Evolutionary conservation across 768 basidiomycete genomes (phyloP), one percentile per base, ranked within the genome.

Genomic region (Mycena polygramma): DNA sequence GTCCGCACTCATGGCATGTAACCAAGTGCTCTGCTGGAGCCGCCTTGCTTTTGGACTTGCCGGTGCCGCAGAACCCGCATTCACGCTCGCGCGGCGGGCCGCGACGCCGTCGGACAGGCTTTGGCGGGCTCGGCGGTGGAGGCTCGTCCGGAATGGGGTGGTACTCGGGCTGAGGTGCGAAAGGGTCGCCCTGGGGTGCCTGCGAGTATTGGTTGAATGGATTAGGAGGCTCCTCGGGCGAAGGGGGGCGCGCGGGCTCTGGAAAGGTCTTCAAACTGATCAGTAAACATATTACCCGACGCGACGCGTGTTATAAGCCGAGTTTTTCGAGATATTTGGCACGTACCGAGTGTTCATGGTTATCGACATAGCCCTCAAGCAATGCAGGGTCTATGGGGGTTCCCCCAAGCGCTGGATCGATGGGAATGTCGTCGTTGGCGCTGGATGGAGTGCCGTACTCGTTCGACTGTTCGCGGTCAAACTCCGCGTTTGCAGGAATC

Each of bases 161-260:
- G 82, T 84, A 91, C 64, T 87, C 79, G 66, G 83, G 82, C 72
- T 88, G 90, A 53, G 90, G 92, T 63, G 92, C 91, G 77, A 94
- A 94, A 46, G 93, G 93, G 81, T 94, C 94, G 69, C 94, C 93
- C 75, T 93, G 91, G 19, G 94, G 93, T 26, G 89, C 92, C 78
- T 92, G 88, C 45, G 90, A 87, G 76, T 92, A 93, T 68, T 89
- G 89, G 63, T 81, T 80, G 39, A 81, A 78, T 60, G 78, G 78
- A n/a, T 71, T 63, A 45, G 78, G 79, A n/a, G 83, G 83, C 49
- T 77, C 77, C 59, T 78, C 49, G 66, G 79, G 71, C 54, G 74
- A 68, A 46, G 77, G 76, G 63, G 60, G 53, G 57, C 68, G 70
- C 60, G 71, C 70, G 73, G 71, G 77, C 74, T 70, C 73, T 51